Conservation (phyloP, 371 early-diverging fungal species). For the Chytridium lagenaria region DNA sequence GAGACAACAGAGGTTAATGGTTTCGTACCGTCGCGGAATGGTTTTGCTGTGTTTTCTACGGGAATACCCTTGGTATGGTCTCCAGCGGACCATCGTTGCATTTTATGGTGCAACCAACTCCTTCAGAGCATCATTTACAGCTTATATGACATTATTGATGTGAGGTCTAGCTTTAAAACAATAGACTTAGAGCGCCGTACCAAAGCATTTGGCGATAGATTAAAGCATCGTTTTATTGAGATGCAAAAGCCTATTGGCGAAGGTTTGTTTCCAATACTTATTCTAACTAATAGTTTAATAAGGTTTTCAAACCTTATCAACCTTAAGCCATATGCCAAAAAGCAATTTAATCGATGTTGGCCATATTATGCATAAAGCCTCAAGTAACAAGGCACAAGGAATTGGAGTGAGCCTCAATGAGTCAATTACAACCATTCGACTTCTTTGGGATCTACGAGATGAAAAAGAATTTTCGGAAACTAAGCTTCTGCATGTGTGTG, state of each 20-base stretch:
- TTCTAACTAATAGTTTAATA: too few relatives aligned
- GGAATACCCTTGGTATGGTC: slow-evolving; percentile 89
- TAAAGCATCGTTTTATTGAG: neutral
- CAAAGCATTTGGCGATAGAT: neutral
- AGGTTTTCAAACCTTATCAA: too few relatives aligned
- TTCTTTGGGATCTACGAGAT: neutral
- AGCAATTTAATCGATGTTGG: too few relatives aligned
- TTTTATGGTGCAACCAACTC: slow-evolving; percentile 93
- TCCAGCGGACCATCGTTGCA: slow-evolving; percentile 84
- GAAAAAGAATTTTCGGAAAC: neutral
- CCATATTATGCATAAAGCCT: too few relatives aligned
- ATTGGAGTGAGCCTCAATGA: neutral
- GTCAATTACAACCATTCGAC: neutral
- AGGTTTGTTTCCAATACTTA: neutral
- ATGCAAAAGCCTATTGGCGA: neutral
- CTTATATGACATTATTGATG: neutral
- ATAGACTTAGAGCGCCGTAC: neutral
- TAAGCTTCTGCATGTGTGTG: neutral
- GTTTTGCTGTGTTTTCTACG: slow-evolving; percentile 66
- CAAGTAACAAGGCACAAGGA: too few relatives aligned
- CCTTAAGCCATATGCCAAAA: too few relatives aligned
- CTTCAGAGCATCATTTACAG: slow-evolving; percentile 1
- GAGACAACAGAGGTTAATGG: slow-evolving; percentile 77
- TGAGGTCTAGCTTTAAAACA: neutral
- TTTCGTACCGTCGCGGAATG: slow-evolving; percentile 71